Evolutionary conservation across 116 monocot genomes (phyloP), one percentile per base, ranked within the genome.

Genomic region (Papilionanthe hybrid): DNA sequence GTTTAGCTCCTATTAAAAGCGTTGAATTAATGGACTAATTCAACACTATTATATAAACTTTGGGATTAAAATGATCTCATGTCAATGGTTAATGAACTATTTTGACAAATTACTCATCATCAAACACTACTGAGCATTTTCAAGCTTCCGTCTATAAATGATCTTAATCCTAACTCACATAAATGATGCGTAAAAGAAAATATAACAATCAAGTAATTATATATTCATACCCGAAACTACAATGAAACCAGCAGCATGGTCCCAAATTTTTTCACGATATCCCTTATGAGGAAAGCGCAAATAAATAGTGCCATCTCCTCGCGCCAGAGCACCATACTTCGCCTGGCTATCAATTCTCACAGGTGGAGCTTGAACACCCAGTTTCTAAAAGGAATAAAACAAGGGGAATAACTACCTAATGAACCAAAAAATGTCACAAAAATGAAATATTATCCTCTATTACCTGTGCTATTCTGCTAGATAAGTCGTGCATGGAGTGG

Each of bases 341-440:
- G 94, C 94, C 80, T 98, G 94, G 83, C 98, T 98, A 73, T 98
- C 98, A 63, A 98, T 94, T 84, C 98, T 98, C 45, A 98, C 91
- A 10, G 98, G 93, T 50, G 94, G 93, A 60, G 93, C 94, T 84
- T 80, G 79, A 13, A 98, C 93, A 32, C 98, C 93, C 76, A 98
- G 98, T 90, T 85, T 98, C 98, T 98, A 69, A 17, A 68, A 37
- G 60, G 29, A 80, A 82, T 79, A 32, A 69, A 75, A 28, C 49
- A 49, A 17, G 50, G 23, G n/a, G 22, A 63, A 12, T 28, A 48
- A 75, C 25, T 23, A 75, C 29, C 71, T 25, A 28, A 65, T 65
- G 65, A 12, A 37, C 3, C 69, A 17, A 18, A 37, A 44, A 37
- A 9, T 10, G 7, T 18, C 5, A 56, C 42, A 72, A 60, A 60